Percentiles rank a stretch among this genome's conserved stretches.
phyloP scores from a whole-genome alignment of 1,284 basidiomycete genomes.

The Cerrena zonata region DNA sequence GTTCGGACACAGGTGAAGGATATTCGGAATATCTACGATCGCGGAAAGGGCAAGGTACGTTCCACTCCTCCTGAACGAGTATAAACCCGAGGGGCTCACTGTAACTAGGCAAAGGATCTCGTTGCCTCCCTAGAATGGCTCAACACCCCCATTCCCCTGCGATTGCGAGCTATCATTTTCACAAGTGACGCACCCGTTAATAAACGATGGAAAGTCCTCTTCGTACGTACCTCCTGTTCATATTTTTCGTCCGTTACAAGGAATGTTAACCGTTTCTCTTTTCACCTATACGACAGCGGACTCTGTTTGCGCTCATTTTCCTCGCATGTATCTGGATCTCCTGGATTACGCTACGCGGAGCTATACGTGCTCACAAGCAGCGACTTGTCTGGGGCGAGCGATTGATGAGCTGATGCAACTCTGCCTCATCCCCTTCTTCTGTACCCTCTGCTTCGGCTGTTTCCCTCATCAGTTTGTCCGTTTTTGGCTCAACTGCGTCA shows the following conservation, averaged over 20 bases:
- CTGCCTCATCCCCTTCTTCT: background rate
- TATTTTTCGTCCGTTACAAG: background rate
- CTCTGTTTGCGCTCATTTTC: conserved; percentile 50
- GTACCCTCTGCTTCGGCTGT: background rate
- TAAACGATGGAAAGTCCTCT: conserved; percentile 54
- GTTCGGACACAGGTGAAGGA: conserved; percentile 54
- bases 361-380: conserved; percentile 63
- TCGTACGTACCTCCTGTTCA: conserved; percentile 25
- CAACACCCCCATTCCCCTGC: conserved; percentile 66
- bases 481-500: background rate
- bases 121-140: conserved; percentile 62
- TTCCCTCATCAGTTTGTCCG: background rate
- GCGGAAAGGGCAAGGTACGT: conserved; percentile 58
- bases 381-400: conserved; percentile 71
- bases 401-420: conserved; percentile 37
- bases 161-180: conserved; percentile 66
- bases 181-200: conserved; percentile 63
- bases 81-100: conserved; percentile 3
- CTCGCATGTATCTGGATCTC: conserved; percentile 51
- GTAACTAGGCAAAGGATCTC: conserved; percentile 57
- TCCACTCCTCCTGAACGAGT: conserved; percentile 2
- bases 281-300: conserved; percentile 29
- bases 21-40: conserved; percentile 59
- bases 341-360: conserved; percentile 58
- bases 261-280: no score